Conservation (phyloP, 805 yeast species). For the Kluyveromyces siamensis region DNA sequence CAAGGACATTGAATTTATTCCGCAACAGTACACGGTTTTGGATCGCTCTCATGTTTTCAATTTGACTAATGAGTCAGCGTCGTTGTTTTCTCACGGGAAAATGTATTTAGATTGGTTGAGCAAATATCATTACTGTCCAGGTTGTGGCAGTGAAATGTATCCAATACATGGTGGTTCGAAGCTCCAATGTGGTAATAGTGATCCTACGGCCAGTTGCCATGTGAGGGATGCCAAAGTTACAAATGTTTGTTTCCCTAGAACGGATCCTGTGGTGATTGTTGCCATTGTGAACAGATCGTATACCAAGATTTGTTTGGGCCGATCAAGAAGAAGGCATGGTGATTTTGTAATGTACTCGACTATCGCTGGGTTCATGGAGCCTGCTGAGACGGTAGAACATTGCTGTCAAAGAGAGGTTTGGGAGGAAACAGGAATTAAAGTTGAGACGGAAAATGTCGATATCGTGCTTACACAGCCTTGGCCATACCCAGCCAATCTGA, state of each 20-base stretch:
- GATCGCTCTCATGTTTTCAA: constrained; percentile 9
- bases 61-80: constrained; percentile 38
- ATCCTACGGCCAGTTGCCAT: constrained; percentile 17
- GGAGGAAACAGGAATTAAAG: constrained; percentile 87
- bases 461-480: constrained; percentile 82
- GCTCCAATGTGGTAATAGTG: constrained; percentile 36
- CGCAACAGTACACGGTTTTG: constrained; percentile 1
- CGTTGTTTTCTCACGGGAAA: constrained; percentile 69
- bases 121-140: constrained; percentile 71
- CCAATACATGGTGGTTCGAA: constrained; percentile 65
- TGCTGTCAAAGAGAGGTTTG: constrained; percentile 83
- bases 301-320: constrained; percentile 59
- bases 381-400: constrained; percentile 83
- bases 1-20: constrained; percentile 5
- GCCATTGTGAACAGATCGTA: constrained; percentile 59
- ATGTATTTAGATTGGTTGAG: constrained; percentile 80
- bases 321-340: constrained; percentile 50
- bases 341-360: constrained; percentile 58
- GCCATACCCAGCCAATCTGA: constrained; percentile 91
- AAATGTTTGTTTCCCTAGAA: constrained; percentile 82
- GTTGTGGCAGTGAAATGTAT: constrained; percentile 66
- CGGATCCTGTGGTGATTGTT: constrained; percentile 80
- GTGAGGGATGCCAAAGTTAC: constrained; percentile 43
- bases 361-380: constrained; percentile 94
- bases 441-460: constrained; percentile 40